These are phyloP conservation scores for Agrocybe chaxingu DNA, from an alignment of 768 basidiomycete genomes.

Conservation along the genomic window DNA sequence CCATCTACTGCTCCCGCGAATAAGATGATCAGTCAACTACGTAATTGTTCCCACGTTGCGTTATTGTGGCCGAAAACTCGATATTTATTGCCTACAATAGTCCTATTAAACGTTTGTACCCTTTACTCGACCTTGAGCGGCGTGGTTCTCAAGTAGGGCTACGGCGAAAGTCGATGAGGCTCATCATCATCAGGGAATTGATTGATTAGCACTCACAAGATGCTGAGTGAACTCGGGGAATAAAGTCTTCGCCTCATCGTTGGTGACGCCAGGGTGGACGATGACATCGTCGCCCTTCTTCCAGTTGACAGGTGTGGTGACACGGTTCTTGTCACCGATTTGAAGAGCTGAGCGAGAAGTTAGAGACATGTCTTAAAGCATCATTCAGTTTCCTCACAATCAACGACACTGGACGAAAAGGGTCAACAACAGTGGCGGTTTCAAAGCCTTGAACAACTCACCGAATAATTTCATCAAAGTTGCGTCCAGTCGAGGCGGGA, in stretches of 20 bases:
- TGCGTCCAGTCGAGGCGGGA: constrained; percentile 94
- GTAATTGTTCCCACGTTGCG: no score
- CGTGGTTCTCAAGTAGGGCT: constrained; percentile 90
- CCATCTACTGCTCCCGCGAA: neutral
- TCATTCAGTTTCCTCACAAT: constrained; percentile 38
- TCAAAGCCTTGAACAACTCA: constrained; percentile 18
- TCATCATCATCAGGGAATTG: neutral
- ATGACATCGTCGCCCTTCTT: constrained; percentile 91
- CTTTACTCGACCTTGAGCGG: constrained; percentile 41
- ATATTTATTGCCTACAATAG: constrained; percentile 1
- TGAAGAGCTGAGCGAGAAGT: constrained; percentile 62
- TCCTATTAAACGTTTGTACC: neutral
- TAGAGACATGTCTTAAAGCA: constrained; percentile 4
- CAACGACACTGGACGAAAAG: constrained; percentile 57
- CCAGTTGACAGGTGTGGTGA: constrained; percentile 96
- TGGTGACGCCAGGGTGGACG: constrained; percentile 78
- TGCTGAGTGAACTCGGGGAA: constrained; percentile 84
- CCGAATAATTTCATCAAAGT: constrained; percentile 70
- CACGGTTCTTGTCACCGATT: constrained; percentile 78
- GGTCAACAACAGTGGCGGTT: constrained; percentile 1
- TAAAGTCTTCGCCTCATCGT: constrained; percentile 86
- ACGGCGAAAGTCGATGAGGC: constrained; percentile 10
- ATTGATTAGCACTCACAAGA: constrained; percentile 47
- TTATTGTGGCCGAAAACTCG: no score
- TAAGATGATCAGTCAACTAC: neutral